Conservation (phyloP, 179 eudicot species). For the Beta macrorhiza region DNA sequence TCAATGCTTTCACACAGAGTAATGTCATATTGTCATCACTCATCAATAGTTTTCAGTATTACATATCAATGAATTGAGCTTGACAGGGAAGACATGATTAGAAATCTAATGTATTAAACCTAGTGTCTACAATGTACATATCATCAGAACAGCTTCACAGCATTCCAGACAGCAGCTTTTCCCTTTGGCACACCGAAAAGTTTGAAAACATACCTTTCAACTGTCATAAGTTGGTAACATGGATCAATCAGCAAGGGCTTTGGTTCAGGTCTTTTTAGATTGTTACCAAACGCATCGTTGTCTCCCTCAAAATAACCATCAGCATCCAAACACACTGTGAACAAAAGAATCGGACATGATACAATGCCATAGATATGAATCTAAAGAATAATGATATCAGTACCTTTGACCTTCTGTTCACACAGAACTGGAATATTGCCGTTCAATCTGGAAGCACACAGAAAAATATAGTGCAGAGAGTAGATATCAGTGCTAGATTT, state of each 20-base stretch:
- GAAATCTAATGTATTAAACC: background rate
- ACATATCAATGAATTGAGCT: background rate
- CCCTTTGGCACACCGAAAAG: slow-evolving; percentile 39
- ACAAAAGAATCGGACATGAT: slow-evolving; percentile 12
- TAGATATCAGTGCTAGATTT: background rate
- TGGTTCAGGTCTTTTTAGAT: slow-evolving; percentile 22
- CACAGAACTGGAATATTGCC: slow-evolving; percentile 17
- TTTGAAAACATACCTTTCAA: slow-evolving; percentile 49
- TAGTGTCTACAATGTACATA: background rate
- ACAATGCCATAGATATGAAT: background rate
- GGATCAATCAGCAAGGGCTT: slow-evolving; percentile 30
- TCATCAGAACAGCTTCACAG: slow-evolving; percentile 22
- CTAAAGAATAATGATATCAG: background rate
- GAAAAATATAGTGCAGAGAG: slow-evolving; percentile 1
- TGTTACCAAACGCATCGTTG: slow-evolving; percentile 7
- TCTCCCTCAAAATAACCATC: slow-evolving; percentile 13
- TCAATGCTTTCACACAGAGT: background rate
- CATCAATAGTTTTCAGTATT: background rate
- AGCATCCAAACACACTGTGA: slow-evolving; percentile 24
- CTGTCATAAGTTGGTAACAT: slow-evolving; percentile 50
- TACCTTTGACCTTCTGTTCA: slow-evolving; percentile 30
- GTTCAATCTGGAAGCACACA: slow-evolving; percentile 25
- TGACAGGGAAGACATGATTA: background rate
- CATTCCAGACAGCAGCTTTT: slow-evolving; percentile 20
- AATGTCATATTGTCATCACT: slow-evolving; percentile 3